Percentiles rank a stretch among this genome's conserved stretches.
These are phyloP conservation scores for Brassica hybrid DNA, from an alignment of 441 rosid genomes.

Conservation along the genomic window DNA sequence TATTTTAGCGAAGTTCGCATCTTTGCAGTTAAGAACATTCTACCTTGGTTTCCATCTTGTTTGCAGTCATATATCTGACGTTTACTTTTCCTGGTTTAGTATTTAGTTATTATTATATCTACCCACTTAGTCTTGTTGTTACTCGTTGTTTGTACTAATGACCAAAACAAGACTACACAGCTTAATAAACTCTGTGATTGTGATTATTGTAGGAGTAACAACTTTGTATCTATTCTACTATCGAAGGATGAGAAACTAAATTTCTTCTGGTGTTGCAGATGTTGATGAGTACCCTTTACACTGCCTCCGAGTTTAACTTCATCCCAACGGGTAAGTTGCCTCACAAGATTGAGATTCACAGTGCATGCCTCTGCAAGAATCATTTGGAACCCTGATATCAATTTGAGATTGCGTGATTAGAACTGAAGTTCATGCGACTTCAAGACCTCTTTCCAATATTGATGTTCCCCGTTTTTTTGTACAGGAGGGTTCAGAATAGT, in stretches of 20 bases:
- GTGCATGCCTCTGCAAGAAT: not conserved
- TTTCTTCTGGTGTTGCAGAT: conserved; percentile 53
- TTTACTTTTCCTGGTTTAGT: not conserved
- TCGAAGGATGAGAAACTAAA: conserved; percentile 18
- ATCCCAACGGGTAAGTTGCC: conserved; percentile 71
- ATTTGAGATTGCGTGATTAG: not conserved
- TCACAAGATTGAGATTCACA: not conserved
- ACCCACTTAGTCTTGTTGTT: not conserved
- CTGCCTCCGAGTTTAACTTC: conserved; percentile 71
- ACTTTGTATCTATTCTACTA: not conserved
- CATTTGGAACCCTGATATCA: not conserved
- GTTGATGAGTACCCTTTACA: conserved; percentile 62
- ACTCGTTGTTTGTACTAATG: not conserved
- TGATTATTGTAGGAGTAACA: no score
- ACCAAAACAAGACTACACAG: conserved; percentile 7
- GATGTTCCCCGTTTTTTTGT: conserved; percentile 10
- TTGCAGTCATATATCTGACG: not conserved
- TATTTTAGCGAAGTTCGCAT: conserved; percentile 68
- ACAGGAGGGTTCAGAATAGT: conserved; percentile 63
- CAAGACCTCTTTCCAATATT: conserved; percentile 5
- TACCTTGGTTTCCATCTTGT: not conserved
- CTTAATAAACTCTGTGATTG: conserved; percentile 12
- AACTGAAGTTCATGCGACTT: not conserved
- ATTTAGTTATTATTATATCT: not conserved
- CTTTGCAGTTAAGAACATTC: conserved; percentile 64